phyloP scores from a whole-genome alignment of 768 basidiomycete genomes.

The Brasilioporus rufonigricans region DNA sequence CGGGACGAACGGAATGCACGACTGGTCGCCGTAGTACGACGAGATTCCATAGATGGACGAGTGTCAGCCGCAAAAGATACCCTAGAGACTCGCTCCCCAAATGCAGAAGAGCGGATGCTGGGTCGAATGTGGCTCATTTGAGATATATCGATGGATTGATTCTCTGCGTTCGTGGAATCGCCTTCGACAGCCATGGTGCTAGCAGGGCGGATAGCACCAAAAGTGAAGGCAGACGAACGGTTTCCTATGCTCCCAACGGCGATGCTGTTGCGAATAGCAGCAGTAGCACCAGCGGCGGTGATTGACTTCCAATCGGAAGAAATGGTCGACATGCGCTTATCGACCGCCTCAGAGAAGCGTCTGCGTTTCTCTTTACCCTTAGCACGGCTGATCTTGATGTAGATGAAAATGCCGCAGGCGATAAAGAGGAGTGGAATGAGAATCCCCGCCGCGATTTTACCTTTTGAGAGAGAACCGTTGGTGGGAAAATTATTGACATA shows the following conservation, averaged over 20 bases:
- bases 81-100: slow-evolving; percentile 51
- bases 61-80: slow-evolving; percentile 70
- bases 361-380: slow-evolving; percentile 50
- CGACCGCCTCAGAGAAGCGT: slow-evolving; percentile 63
- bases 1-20: slow-evolving; percentile 46
- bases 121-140: slow-evolving; percentile 49
- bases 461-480: slow-evolving; percentile 40
- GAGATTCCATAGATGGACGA: slow-evolving; percentile 44
- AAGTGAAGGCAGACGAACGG: slow-evolving; percentile 51
- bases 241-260: slow-evolving; percentile 39
- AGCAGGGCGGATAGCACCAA: slow-evolving; percentile 52
- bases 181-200: slow-evolving; percentile 46
- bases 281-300: slow-evolving; percentile 64
- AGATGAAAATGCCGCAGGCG: slow-evolving; percentile 40
- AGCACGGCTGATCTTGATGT: slow-evolving; percentile 53
- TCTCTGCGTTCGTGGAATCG: slow-evolving; percentile 31
- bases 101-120: slow-evolving; percentile 50
- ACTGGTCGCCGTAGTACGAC: slow-evolving; percentile 40
- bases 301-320: slow-evolving; percentile 76
- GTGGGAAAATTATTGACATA: slow-evolving; percentile 39
- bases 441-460: slow-evolving; percentile 64
- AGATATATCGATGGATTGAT: slow-evolving; percentile 39
- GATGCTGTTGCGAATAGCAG: slow-evolving; percentile 70
- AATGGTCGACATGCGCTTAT: slow-evolving; percentile 83
- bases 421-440: slow-evolving; percentile 64